Evolutionary conservation across 768 basidiomycete species (phyloP), one percentile per base, ranked within the genome.

Genomic region (Fomitopsis pulvina): DNA sequence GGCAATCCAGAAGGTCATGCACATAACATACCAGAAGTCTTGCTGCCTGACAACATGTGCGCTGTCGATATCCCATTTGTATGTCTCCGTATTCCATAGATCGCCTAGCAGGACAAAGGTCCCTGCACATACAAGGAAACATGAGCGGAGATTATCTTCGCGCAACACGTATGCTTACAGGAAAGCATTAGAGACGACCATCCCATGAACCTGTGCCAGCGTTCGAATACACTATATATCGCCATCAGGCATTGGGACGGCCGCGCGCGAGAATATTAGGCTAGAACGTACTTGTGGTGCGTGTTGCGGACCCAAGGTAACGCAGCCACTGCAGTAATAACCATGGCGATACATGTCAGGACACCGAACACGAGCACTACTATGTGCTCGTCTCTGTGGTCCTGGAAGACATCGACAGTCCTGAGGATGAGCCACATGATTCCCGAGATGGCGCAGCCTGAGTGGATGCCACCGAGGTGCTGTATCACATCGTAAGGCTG

Each of bases 181-280:
- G 70, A 75, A 26, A 78, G 50, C 34, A 84, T 62, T 32, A 83
- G 66, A n/a, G 78, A 71, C 11, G 75, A 69, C 86, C 87, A 90
- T 37, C 87, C 87, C 48, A 85, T 71, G 66, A 89, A 88, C 9
- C 87, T 79, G 62, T 90, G 87, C 54, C 85, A 81, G 45, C 85
- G 78, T 63, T 90, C 87, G 56, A 90, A 90, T 18, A 87, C 77
- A 60, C 85, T 88, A n/a, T n/a, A n/a, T n/a, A n/a, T n/a, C n/a
- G n/a, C n/a, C n/a, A n/a, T n/a, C n/a, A n/a, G n/a, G n/a, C n/a
- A n/a, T n/a, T n/a, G n/a, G n/a, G n/a, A n/a, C n/a, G n/a, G n/a
- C n/a, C n/a, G n/a, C n/a, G n/a, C n/a, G n/a, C n/a, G n/a, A n/a
- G n/a, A n/a, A n/a, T n/a, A 39, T 20, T 18, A 32, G 16, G 32